Conservation (phyloP, 345 rosid species). For the Hypericum androsaemum region DNA sequence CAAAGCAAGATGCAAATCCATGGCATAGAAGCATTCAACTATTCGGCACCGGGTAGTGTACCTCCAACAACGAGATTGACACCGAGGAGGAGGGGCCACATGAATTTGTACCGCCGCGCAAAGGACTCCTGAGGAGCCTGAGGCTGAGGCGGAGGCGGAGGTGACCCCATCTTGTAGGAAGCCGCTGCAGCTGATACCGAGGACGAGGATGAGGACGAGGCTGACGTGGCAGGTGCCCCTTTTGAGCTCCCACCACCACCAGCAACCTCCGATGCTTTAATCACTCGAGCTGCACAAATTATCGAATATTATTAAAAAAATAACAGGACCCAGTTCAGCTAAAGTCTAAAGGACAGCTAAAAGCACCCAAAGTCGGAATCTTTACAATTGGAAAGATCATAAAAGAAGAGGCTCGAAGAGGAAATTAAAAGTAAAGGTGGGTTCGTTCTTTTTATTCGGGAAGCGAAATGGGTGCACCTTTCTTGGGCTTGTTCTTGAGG, state of each 20-base stretch:
- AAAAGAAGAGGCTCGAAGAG: slow-evolving; percentile 14
- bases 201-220: slow-evolving; percentile 15
- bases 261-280: slow-evolving; percentile 32
- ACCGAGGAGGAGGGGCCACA: slow-evolving; percentile 72
- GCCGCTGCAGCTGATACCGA: slow-evolving; percentile 31
- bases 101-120: slow-evolving; percentile 66
- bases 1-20: too few species aligned
- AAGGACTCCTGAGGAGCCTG: slow-evolving; percentile 68
- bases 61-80: slow-evolving; percentile 81
- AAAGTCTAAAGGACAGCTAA: too few species aligned
- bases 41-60: too few species aligned
- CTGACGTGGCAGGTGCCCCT: slow-evolving; percentile 13
- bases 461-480: too few species aligned
- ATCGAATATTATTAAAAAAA: neutral
- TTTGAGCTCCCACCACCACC: slow-evolving; percentile 25
- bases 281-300: slow-evolving; percentile 44
- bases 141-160: slow-evolving; percentile 47
- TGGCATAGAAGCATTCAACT: too few species aligned
- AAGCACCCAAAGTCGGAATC: too few species aligned
- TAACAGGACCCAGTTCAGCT: too few species aligned
- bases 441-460: neutral
- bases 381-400: too few species aligned
- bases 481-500: slow-evolving; percentile 60
- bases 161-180: slow-evolving; percentile 51
- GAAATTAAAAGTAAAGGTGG: slow-evolving; percentile 5